Percentiles rank a stretch among this genome's conserved stretches.
Conservation (phyloP, 805 yeast species). For the Starmerella floricola region DNA sequence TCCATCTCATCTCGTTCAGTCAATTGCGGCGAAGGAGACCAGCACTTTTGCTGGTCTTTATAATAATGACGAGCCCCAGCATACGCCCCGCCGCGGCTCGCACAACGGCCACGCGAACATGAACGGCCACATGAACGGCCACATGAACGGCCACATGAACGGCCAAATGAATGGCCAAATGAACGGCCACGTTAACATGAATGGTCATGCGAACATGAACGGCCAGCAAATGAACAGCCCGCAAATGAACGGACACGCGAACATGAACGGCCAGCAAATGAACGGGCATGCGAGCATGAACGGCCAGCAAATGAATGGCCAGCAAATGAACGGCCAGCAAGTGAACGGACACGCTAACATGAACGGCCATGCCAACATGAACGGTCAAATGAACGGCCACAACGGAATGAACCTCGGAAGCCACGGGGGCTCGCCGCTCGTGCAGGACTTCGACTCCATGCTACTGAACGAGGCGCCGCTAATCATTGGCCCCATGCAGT, state of each 20-base stretch:
- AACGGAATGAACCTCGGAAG: neutral
- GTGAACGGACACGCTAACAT: neutral
- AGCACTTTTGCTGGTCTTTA: too few species aligned
- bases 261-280: neutral
- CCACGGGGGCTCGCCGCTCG: neutral
- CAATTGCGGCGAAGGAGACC: too few species aligned
- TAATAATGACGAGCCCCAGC: too few species aligned
- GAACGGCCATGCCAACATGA: neutral
- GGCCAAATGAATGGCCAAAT: too few species aligned
- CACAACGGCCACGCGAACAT: neutral
- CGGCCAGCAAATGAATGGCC: neutral
- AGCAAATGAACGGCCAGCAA: neutral
- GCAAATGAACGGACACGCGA: neutral
- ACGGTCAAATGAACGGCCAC: neutral
- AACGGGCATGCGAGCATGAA: too few species aligned
- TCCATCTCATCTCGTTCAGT: too few species aligned
- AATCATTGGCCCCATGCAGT: constrained; percentile 29
- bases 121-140: neutral
- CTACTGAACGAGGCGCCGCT: constrained; percentile 18
- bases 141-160: too few species aligned
- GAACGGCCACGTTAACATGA: too few species aligned
- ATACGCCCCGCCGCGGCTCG: too few species aligned
- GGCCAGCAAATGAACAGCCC: neutral
- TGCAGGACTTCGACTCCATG: neutral
- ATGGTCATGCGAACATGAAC: too few species aligned